These are phyloP conservation scores for Rhazya stricta DNA, from an alignment of 257 asterid species.

Conservation along the genomic window DNA sequence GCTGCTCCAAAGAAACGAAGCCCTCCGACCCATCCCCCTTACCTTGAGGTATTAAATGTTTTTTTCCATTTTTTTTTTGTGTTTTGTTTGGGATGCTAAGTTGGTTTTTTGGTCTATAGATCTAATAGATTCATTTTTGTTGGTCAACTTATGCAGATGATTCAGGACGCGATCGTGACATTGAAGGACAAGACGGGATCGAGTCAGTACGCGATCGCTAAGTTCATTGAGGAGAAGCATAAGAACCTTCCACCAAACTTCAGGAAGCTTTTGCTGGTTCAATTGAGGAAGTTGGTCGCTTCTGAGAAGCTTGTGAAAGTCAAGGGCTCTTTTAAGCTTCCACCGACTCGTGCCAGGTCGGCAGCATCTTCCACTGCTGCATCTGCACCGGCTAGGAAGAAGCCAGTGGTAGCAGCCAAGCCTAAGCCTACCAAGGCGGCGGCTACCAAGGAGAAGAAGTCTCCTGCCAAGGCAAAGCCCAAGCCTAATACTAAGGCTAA, in stretches of 20 bases:
- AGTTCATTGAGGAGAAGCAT: slow-evolving; percentile 69
- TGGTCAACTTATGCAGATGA: slow-evolving; percentile 42
- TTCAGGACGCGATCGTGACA: slow-evolving; percentile 61
- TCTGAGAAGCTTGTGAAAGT: slow-evolving; percentile 57
- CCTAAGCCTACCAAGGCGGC: not conserved
- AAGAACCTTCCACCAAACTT: slow-evolving; percentile 66
- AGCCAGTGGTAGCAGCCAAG: not conserved
- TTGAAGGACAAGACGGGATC: slow-evolving; percentile 75
- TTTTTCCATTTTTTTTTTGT: not conserved
- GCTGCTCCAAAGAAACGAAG: slow-evolving; percentile 49
- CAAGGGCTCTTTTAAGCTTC: slow-evolving; percentile 51
- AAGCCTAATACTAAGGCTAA: slow-evolving; percentile 5
- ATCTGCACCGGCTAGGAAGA: slow-evolving; percentile 2
- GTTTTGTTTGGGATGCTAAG: not conserved
- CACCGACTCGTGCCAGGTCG: slow-evolving; percentile 24
- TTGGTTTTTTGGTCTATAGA: slow-evolving; percentile 14
- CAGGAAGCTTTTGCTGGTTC: slow-evolving; percentile 52
- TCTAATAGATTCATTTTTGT: not conserved
- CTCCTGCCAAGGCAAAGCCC: slow-evolving; percentile 12
- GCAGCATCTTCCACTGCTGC: slow-evolving; percentile 9
- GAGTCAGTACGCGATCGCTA: slow-evolving; percentile 68
- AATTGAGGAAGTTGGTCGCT: slow-evolving; percentile 61
- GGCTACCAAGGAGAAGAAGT: slow-evolving; percentile 4
- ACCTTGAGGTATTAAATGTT: slow-evolving; percentile 57
- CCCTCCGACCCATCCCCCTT: slow-evolving; percentile 53